phyloP scores from a whole-genome alignment of 2,329 filamentous ascomycete genomes.

The Alternaria infectoria region DNA sequence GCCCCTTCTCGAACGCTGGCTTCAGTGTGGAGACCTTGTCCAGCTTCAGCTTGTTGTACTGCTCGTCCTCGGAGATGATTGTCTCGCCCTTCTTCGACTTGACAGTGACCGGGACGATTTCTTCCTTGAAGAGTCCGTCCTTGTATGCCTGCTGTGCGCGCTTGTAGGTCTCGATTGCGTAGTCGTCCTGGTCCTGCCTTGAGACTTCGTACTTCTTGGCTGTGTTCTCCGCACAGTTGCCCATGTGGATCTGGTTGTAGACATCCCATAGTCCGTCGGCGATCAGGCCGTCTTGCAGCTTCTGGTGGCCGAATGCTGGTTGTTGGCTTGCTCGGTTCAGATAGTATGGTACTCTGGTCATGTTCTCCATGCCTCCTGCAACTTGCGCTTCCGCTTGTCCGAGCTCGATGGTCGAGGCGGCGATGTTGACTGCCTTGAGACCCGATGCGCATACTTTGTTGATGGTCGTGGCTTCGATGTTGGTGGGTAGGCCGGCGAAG shows the following conservation, averaged over 20 bases:
- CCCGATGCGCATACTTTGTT: constrained; percentile 99
- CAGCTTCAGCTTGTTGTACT: constrained; percentile 82
- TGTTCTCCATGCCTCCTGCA: constrained; percentile 97
- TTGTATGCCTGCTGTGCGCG: constrained; percentile 91
- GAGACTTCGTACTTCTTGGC: constrained; percentile 85
- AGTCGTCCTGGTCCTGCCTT: constrained; percentile 87
- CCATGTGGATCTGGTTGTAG: constrained; percentile 98
- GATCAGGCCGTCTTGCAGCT: constrained; percentile 88
- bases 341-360: constrained; percentile 94
- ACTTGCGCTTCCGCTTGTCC: constrained; percentile 87
- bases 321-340: constrained; percentile 80
- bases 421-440: constrained; percentile 87
- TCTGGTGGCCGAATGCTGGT: constrained; percentile 84
- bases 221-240: constrained; percentile 92
- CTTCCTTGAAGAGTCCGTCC: constrained; percentile 80
- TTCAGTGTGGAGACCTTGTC: constrained; percentile 88
- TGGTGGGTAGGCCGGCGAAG: constrained; percentile 82
- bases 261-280: constrained; percentile 96
- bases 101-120: constrained; percentile 87
- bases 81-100: constrained; percentile 80
- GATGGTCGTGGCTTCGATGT: constrained; percentile 86
- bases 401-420: constrained; percentile 92
- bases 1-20: constrained; percentile 87
- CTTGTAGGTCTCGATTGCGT: constrained; percentile 87
- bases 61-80: constrained; percentile 82